Conservation (phyloP, 306 rosid genomes). For the Trifolium dubium region DNA sequence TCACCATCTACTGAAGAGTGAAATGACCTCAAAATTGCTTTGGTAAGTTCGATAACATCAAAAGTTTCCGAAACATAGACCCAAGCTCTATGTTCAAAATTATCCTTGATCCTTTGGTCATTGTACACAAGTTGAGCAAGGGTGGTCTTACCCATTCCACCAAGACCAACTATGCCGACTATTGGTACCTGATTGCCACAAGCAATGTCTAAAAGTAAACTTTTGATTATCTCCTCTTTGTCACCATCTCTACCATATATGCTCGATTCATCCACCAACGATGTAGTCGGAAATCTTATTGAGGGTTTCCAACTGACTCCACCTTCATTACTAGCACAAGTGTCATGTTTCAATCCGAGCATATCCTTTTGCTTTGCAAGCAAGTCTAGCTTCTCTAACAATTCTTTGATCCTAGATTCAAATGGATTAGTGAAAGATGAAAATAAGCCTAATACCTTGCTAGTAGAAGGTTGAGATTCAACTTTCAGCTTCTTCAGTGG, state of each 20-base stretch:
- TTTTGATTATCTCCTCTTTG: constrained; percentile 4
- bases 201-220: neutral
- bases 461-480: neutral
- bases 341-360: constrained; percentile 40
- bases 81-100: neutral
- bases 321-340: constrained; percentile 1
- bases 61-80: neutral
- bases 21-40: neutral
- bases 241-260: constrained; percentile 36
- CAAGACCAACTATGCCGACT: constrained; percentile 4
- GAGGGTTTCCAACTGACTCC: constrained; percentile 31
- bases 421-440: constrained; percentile 5
- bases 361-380: constrained; percentile 33
- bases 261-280: constrained; percentile 23
- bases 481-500: neutral
- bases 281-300: constrained; percentile 25
- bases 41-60: constrained; percentile 5
- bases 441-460: neutral
- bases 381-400: constrained; percentile 27
- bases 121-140: constrained; percentile 5
- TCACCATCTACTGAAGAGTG: neutral
- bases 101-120: neutral
- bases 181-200: neutral
- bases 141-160: constrained; percentile 7
- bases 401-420: constrained; percentile 29